Evolutionary conservation across 2,329 filamentous ascomycete species (phyloP).

Genomic region (Ophiostoma quercus): DNA sequence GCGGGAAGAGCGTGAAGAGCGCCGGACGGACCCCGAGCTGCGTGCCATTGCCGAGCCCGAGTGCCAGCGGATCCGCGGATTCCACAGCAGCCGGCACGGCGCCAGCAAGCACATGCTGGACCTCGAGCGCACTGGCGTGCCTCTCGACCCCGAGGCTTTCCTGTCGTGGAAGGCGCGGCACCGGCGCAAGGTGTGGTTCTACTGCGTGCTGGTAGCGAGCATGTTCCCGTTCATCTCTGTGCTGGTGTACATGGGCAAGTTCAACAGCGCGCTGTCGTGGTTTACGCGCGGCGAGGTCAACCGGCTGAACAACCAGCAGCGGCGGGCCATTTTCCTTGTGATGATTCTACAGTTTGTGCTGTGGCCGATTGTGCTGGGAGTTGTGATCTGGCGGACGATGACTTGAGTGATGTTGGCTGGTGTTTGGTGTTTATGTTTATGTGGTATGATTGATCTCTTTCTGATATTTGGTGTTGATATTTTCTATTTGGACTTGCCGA

Average conservation of each 20-base stretch:
- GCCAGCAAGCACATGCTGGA: constrained; percentile 5
- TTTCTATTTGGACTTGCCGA: neutral
- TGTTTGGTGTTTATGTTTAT: neutral
- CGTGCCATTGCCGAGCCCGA: constrained; percentile 22
- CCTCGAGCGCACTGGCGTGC: constrained; percentile 25
- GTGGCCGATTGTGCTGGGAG: constrained; percentile 28
- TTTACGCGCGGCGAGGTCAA: constrained; percentile 44
- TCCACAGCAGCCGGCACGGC: neutral
- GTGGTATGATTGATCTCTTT: neutral
- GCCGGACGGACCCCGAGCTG: constrained; percentile 26
- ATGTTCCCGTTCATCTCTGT: constrained; percentile 45
- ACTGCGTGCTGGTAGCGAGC: constrained; percentile 37
- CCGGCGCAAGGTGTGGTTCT: constrained; percentile 38
- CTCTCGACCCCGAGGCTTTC: constrained; percentile 29
- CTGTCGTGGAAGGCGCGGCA: constrained; percentile 31
- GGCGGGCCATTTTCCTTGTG: constrained; percentile 35
- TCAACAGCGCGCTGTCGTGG: constrained; percentile 46
- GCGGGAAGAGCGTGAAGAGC: neutral
- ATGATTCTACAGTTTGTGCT: constrained; percentile 30
- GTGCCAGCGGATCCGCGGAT: neutral
- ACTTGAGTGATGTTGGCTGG: neutral
- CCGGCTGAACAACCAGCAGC: constrained; percentile 38
- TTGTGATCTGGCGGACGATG: constrained; percentile 26
- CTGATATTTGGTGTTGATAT: neutral
- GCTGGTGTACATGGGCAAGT: constrained; percentile 41